These are phyloP conservation scores for Amphichorda felina DNA, from an alignment of 2,329 filamentous ascomycete species.

Conservation along the genomic window DNA sequence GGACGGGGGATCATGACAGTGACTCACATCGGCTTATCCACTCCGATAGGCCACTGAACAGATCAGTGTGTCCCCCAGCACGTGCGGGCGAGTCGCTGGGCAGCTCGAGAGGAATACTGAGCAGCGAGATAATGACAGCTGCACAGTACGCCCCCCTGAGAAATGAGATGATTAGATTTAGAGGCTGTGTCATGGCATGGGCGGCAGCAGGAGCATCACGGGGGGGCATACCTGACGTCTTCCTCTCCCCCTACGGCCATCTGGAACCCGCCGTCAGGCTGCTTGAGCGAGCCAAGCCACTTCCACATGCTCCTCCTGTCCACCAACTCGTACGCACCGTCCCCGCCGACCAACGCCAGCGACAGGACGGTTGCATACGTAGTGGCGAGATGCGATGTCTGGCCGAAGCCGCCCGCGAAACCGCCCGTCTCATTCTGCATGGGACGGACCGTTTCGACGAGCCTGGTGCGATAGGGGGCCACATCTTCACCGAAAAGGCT, in stretches of 20 bases:
- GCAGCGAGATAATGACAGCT: constrained; percentile 68
- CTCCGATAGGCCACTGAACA: constrained; percentile 63
- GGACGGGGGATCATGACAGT: constrained; percentile 6
- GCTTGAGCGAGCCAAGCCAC: constrained; percentile 80
- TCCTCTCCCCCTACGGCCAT: constrained; percentile 81
- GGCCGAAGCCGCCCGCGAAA: constrained; percentile 88
- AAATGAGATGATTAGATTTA: background rate
- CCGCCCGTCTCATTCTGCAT: constrained; percentile 78
- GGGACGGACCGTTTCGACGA: constrained; percentile 63
- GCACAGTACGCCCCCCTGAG: constrained; percentile 82
- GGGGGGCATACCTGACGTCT: constrained; percentile 62
- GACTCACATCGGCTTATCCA: constrained; percentile 71
- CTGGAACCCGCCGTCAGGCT: constrained; percentile 78
- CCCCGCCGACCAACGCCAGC: constrained; percentile 65
- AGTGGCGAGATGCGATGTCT: constrained; percentile 77
- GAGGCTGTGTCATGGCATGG: background rate
- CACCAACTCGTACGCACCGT: constrained; percentile 61
- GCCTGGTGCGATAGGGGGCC: constrained; percentile 51
- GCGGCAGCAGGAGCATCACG: background rate
- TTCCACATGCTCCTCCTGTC: constrained; percentile 81
- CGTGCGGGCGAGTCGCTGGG: constrained; percentile 59
- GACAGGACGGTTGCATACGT: constrained; percentile 78
- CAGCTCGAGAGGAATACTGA: constrained; percentile 72
- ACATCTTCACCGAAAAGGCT: constrained; percentile 66
- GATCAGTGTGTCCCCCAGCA: constrained; percentile 45